Percentiles rank a stretch among this genome's conserved stretches.
These are phyloP conservation scores for Lathyrus oleraceus DNA, from an alignment of 306 rosid species.

Conservation along the genomic window DNA sequence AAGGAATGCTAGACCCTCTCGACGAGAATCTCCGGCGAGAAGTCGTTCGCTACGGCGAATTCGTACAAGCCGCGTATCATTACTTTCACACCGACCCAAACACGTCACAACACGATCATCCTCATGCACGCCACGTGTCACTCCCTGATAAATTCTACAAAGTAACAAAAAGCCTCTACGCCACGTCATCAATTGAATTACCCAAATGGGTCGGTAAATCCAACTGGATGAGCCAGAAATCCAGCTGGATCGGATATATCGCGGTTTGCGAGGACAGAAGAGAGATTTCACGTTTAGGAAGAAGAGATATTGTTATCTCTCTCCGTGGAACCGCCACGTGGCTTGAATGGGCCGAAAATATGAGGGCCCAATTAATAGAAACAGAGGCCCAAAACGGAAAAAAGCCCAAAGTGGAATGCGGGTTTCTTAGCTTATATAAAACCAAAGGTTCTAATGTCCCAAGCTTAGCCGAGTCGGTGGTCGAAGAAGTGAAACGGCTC, in stretches of 20 bases:
- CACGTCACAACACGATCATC: constrained; percentile 58
- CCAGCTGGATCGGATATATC: constrained; percentile 85
- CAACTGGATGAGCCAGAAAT: constrained; percentile 97
- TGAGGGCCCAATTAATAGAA: constrained; percentile 60
- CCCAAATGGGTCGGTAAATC: constrained; percentile 62
- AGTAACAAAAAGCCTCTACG: constrained; percentile 78
- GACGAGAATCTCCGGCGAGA: constrained; percentile 98
- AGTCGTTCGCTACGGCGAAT: constrained; percentile 85
- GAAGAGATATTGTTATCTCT: constrained; percentile 82
- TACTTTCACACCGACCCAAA: constrained; percentile 70
- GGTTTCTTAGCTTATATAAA: constrained; percentile 71
- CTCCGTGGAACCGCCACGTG: constrained; percentile 93
- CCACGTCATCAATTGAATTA: constrained; percentile 77
- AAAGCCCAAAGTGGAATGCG: constrained; percentile 71
- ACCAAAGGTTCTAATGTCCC: constrained; percentile 69
- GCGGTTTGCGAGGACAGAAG: constrained; percentile 77
- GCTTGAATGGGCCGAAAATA: constrained; percentile 90
- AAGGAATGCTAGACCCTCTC: constrained; percentile 80
- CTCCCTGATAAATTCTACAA: constrained; percentile 59
- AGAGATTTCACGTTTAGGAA: constrained; percentile 77
- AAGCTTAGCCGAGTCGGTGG: constrained; percentile 67
- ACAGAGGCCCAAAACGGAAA: neutral
- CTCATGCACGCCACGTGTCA: constrained; percentile 46
- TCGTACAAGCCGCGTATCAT: constrained; percentile 81
- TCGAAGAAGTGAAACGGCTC: constrained; percentile 65